Evolutionary conservation across 73 alveolate species (phyloP).

Genomic region (Paramecium sonneborni): DNA sequence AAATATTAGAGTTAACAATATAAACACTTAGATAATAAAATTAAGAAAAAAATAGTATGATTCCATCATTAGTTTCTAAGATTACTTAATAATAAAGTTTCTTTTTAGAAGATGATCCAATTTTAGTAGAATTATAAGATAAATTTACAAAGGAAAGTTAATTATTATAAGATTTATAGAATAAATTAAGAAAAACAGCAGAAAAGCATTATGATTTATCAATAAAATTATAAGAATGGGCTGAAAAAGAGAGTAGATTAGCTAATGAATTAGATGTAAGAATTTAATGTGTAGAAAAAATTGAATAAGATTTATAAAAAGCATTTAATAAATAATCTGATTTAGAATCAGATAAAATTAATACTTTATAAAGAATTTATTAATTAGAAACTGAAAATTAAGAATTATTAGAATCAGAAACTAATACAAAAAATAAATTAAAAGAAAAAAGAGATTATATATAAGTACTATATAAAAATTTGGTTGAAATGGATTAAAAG

Average conservation of each 20-base stretch:
- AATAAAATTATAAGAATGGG: conserved; percentile 20
- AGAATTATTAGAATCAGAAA: background rate
- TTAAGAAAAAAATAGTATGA: background rate
- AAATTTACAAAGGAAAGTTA: conserved; percentile 14
- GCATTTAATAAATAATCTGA: background rate
- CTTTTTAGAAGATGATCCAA: conserved; percentile 11
- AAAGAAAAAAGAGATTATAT: conserved; percentile 41
- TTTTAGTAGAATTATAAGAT: background rate
- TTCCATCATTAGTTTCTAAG: background rate
- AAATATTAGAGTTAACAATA: background rate
- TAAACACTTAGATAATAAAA: background rate
- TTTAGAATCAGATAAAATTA: conserved; percentile 8
- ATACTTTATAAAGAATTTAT: background rate
- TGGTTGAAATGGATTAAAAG: conserved; percentile 10
- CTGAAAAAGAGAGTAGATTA: conserved; percentile 7
- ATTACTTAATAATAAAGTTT: background rate
- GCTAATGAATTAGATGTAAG: conserved; percentile 14
- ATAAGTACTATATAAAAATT: background rate
- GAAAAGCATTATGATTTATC: conserved; percentile 16
- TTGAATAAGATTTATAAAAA: conserved; percentile 7
- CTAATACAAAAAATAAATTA: background rate
- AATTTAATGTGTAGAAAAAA: background rate
- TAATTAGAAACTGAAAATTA: background rate
- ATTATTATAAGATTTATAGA: conserved; percentile 3
- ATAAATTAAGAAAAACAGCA: background rate